A percentile compares a stretch with the other conserved stretches of the same genome.
Evolutionary conservation across 306 rosid genomes (phyloP).

Genomic region (Lathyrus aphaca): DNA sequence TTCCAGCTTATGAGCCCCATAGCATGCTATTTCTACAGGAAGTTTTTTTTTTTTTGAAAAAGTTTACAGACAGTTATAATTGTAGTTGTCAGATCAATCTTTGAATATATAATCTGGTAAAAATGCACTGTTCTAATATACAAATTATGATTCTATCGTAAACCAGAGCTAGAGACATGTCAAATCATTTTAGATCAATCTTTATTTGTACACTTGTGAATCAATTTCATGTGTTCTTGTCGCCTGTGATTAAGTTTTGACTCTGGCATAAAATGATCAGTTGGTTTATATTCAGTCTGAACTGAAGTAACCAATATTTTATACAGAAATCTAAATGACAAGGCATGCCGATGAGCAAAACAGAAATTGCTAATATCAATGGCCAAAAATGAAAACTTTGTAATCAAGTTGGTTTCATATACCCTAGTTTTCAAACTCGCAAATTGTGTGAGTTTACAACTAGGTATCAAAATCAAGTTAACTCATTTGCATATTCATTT

Average conservation of each 20-base stretch:
- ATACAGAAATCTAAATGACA: background rate
- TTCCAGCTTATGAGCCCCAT: background rate
- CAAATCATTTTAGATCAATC: background rate
- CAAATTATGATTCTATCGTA: constrained; percentile 5
- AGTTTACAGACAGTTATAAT: background rate
- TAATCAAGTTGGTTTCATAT: constrained; percentile 10
- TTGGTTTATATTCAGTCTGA: constrained; percentile 6
- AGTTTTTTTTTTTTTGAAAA: too few species aligned
- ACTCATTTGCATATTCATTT: background rate
- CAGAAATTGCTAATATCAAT: background rate
- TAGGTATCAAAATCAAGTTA: constrained; percentile 4
- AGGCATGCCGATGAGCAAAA: background rate
- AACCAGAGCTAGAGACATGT: constrained; percentile 19
- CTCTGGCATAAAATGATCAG: constrained; percentile 11
- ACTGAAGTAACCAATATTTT: background rate
- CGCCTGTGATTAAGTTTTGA: constrained; percentile 7
- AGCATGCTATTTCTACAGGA: background rate
- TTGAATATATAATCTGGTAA: too few species aligned
- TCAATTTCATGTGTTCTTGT: background rate
- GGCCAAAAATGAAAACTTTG: background rate
- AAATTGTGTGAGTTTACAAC: background rate
- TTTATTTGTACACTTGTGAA: constrained; percentile 23
- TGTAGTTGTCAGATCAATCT: background rate
- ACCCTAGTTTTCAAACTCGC: constrained; percentile 1
- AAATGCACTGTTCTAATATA: too few species aligned